Evolutionary conservation across 2,329 filamentous ascomycete species (phyloP), one percentile per base, ranked within the genome.

Genomic region (Venturia effusa): DNA sequence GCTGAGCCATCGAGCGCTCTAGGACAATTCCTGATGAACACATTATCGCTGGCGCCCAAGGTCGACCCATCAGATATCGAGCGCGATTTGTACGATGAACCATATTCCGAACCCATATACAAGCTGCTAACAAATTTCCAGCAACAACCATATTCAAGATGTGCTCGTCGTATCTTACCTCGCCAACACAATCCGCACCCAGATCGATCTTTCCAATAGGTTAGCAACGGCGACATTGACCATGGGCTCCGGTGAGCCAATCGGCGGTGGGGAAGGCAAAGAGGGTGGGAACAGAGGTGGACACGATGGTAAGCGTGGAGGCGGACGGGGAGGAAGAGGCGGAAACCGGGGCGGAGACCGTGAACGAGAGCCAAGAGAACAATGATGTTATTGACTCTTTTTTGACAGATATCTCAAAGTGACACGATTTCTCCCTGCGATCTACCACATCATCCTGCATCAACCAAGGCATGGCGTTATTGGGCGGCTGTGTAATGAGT

Each of bases 121-220:
- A 54, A 40, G 45, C 54, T 41, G n/a, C 64, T 71, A 65, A 73
- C 77, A 74, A 75, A 13, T 4, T 60, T 41, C 45, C 73, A 85
- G 83, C 85, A 99, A 99, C 86, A 96, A 96, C 82, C 94, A 99
- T 81, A 92, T 99, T 77, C 94, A 99, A 81, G 94, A 99, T 76
- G 92, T 99, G 66, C 87, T 99, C 69, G 92, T 97, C 77, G 92
- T 99, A 71, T 96, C 92, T 69, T 99, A 99, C 81, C 84, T 99
- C 68, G 92, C 94, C 76, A 99, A 97, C 83, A 97, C 92, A 69
- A 96, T 97, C 79, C 91, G 93, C 77, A 97, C 93, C 70, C 94
- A 99, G 81, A 97, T 99, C 80, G 94, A 97, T 74, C 86, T 99
- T 66, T 96, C 92, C 68, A 96, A 97, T 83, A 86, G 93, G 68